A percentile compares a stretch with the other conserved stretches of the same genome.
Evolutionary conservation across 2,329 filamentous ascomycete species (phyloP).

Genomic region (Alternaria gansuensis): DNA sequence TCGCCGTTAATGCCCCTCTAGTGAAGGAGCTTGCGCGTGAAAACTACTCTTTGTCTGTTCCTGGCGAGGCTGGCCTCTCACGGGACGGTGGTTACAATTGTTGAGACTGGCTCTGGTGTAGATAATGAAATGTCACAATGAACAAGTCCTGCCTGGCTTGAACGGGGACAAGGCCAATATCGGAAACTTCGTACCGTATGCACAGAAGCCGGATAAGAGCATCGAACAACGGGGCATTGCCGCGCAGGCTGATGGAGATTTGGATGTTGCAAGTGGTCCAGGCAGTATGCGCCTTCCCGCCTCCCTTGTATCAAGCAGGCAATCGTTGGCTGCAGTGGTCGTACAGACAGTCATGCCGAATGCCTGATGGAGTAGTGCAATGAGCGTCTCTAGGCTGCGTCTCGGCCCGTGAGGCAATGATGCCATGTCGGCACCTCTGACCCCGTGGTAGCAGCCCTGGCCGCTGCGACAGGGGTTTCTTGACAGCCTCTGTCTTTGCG

Average conservation of each 20-base stretch:
- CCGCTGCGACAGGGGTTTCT: constrained; percentile 6
- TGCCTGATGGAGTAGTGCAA: constrained; percentile 27
- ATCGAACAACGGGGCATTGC: constrained; percentile 17
- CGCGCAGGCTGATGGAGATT: constrained; percentile 12
- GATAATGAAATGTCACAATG: background rate
- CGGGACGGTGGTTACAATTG: background rate
- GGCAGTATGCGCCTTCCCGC: constrained; percentile 40
- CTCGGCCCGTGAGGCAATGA: constrained; percentile 26
- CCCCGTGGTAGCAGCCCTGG: constrained; percentile 30
- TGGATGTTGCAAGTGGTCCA: constrained; percentile 30
- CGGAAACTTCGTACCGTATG: constrained; percentile 28
- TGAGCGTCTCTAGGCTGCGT: constrained; percentile 27
- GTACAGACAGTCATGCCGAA: constrained; percentile 38
- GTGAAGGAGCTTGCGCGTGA: constrained; percentile 35
- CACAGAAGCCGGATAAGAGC: constrained; percentile 30
- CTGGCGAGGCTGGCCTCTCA: constrained; percentile 18
- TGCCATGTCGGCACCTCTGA: constrained; percentile 21
- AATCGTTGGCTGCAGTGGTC: constrained; percentile 38
- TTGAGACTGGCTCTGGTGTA: background rate
- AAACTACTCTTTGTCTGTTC: constrained; percentile 1
- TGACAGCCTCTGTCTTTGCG: constrained; percentile 16
- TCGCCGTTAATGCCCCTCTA: constrained; percentile 14
- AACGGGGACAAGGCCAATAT: background rate
- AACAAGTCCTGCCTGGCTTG: background rate
- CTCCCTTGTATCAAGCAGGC: constrained; percentile 22